phyloP scores from a whole-genome alignment of 352 stramenopile species.

The Pythium utonaiense region DNA sequence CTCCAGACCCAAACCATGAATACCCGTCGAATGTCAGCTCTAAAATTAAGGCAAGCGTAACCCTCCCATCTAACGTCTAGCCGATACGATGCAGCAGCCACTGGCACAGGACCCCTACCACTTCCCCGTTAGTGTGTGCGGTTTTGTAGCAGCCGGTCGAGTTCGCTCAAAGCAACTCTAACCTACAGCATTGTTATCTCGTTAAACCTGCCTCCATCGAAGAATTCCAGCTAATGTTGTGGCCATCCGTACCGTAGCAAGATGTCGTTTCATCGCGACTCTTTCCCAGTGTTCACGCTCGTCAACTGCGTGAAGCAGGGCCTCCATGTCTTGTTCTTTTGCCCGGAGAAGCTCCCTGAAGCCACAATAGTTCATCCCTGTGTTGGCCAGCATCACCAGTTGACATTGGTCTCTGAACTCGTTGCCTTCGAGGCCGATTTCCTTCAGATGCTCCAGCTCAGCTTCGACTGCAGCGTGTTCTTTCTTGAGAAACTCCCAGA shows the following conservation, averaged over 20 bases:
- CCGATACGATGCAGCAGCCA: too few species aligned
- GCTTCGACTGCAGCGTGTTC: constrained; percentile 57
- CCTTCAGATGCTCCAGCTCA: constrained; percentile 63
- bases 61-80: too few species aligned
- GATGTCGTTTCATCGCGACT: not conserved
- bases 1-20: not conserved
- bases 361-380: constrained; percentile 72
- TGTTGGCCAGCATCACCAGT: constrained; percentile 72
- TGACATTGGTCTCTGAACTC: constrained; percentile 74
- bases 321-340: constrained; percentile 38
- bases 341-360: constrained; percentile 53
- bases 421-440: constrained; percentile 42
- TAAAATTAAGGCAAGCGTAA: too few species aligned
- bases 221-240: too few species aligned
- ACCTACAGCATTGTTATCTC: too few species aligned
- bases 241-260: constrained; percentile 10
- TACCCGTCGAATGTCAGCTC: not conserved
- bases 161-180: too few species aligned
- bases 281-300: not conserved
- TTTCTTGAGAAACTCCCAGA: constrained; percentile 71
- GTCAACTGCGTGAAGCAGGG: not conserved
- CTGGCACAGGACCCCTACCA: too few species aligned
- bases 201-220: too few species aligned
- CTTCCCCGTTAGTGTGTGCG: too few species aligned
- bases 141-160: too few species aligned